A percentile compares a stretch with the other conserved stretches of the same genome.
phyloP scores from a whole-genome alignment of 768 basidiomycete genomes.

The Russula compacta region DNA sequence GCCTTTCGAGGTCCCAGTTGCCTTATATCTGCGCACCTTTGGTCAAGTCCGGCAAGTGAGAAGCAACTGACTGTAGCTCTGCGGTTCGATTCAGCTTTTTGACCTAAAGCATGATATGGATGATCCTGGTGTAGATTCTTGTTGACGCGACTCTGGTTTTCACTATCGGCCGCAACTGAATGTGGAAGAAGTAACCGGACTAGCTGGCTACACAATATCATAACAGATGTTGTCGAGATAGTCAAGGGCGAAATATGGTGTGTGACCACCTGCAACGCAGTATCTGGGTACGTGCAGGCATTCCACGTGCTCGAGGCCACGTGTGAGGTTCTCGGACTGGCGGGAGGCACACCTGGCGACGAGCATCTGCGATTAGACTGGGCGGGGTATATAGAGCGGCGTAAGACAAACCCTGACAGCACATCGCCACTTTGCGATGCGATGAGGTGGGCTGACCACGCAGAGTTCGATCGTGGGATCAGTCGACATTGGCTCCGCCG shows the following conservation, averaged over 20 bases:
- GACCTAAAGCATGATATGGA: neutral
- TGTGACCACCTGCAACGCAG: constrained; percentile 29
- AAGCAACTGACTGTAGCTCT: constrained; percentile 48
- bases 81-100: constrained; percentile 34
- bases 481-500: constrained; percentile 56
- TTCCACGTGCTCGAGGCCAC: constrained; percentile 61
- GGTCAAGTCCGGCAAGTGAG: constrained; percentile 51
- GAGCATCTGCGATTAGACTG: constrained; percentile 49
- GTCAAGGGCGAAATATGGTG: constrained; percentile 53
- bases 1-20: constrained; percentile 26
- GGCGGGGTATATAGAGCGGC: constrained; percentile 44
- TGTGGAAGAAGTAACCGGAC: constrained; percentile 21
- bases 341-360: constrained; percentile 11
- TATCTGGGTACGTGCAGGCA: constrained; percentile 21
- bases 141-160: constrained; percentile 54
- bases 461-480: constrained; percentile 61
- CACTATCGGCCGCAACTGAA: constrained; percentile 40
- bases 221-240: constrained; percentile 45
- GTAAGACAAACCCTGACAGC: neutral
- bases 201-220: constrained; percentile 29
- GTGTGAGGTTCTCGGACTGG: constrained; percentile 59
- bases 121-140: constrained; percentile 39
- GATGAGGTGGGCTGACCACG: constrained; percentile 58
- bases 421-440: constrained; percentile 29
- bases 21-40: constrained; percentile 39